Base-by-base conservation (phyloP, 2,329 filamentous ascomycete genomes). In the Paecilomyces sp. region DNA sequence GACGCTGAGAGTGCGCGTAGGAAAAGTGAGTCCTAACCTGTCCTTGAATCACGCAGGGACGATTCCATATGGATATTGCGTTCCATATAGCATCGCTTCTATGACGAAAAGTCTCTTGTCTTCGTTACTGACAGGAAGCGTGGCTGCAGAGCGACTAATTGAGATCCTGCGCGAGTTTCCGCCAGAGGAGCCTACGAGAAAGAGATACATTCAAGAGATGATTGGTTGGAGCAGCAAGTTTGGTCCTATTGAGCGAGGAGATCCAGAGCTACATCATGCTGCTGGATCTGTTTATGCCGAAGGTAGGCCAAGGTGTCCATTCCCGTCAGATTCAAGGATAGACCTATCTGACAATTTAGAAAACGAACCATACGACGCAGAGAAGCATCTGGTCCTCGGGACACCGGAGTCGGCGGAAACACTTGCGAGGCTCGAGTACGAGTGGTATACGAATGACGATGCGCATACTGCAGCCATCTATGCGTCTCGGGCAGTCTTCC, bases 261-360 rank as follows among this genome's bases (percentile, higher is more conserved):
- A 99, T 71, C 89, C 93, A 2, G 94, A 97, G 69, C 81, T 99
- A 59, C 94, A 99, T 76, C 92, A 97, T 77, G 92, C 96, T 52
- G 88, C 88, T 36, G 94, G 94, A 56, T 87, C 86, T 33, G 80
- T 97, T 52, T 96, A 91, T 73, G 93, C 92, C n/a, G 89, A 95
- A 70, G 83, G 84, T 85, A 74, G 22, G 69, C 66, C 55, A 34
- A 51, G 55, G 58, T 54, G 51, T 61, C 47, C 24, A 56, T 58
- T 47, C 8, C n/a, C 41, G n/a, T 47, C n/a, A n/a, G n/a, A 18
- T 22, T 47, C 6, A 22, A 47, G 55, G 59, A 61, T 28, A 36
- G 31, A 24, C 36, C 55, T 59, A 8, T 61, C 63, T 68, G 64
- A 68, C 36, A 36, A 57, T 52, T 59, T 64, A 85, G 93, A 97